Evolutionary conservation across 2,329 filamentous ascomycete genomes (phyloP), one percentile per base, ranked within the genome.

Genomic region (Coniochaeta pulveracea): DNA sequence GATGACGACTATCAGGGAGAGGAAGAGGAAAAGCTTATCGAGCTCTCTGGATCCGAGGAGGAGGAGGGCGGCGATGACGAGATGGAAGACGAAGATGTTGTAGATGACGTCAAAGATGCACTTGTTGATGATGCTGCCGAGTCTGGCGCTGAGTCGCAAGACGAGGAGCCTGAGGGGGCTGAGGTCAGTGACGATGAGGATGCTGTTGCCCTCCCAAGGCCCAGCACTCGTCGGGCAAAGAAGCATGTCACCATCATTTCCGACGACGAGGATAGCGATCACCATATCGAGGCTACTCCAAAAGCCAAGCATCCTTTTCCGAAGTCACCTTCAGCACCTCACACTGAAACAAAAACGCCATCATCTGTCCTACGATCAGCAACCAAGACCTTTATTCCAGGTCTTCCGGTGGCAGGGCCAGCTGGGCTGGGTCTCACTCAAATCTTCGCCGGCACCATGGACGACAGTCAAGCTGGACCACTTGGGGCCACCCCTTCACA

Each of bases 371-470:
- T 80, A n/a, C 71, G 77, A 25, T 81, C 76, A 4, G 76, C 76
- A 3, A 77, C 69, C 38, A 82, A 81, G 55, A 69, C 63, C 0
- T 80, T 80, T 44, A 80, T 85, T 37, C 80, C 80, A 4, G 78
- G 76, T 2, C 57, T 85, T 14, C 72, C 77, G 3, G 64, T 78
- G 4, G 55, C 65, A 6, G 70, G 66, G 0, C 65, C 73, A 15
- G 75, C 73, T 22, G 76, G 75, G 3, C 59, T 93, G 26, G 82
- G 85, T 8, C 66, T 94, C 27, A 93, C 85, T 0, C 88, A 94
- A 47, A 89, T 91, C 40, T 95, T 94, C 50, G 83, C 82, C 5
- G 85, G 85, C 10, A 94, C 86, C 1, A 81, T 95, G 75, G 85
- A 83, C 30, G 76, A 63, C 51, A 74, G 66, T 43, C 68, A 74